Evolutionary conservation across 2,329 filamentous ascomycete species (phyloP).

Genomic region (Talaromyces sp.): DNA sequence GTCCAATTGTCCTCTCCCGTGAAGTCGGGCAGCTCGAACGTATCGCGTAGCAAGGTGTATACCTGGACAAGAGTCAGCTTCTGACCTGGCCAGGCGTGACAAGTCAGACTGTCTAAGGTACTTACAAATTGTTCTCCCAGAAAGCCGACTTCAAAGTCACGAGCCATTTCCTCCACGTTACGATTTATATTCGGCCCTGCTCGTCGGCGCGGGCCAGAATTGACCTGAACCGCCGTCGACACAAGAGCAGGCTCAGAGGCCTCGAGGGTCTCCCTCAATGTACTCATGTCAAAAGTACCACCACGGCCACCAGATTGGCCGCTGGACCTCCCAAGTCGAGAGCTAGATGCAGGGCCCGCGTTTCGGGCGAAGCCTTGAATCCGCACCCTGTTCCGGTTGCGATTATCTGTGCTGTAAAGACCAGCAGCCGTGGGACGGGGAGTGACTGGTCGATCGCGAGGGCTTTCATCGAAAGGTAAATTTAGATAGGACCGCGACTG

Average conservation of each 20-base stretch:
- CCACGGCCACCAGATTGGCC: neutral
- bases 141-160: slow-evolving; percentile 8
- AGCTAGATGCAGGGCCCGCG: neutral
- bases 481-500: neutral
- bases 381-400: neutral
- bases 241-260: neutral
- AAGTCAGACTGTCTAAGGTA: neutral
- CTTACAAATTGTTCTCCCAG: slow-evolving; percentile 9
- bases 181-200: neutral
- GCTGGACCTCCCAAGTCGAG: neutral
- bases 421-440: slow-evolving; percentile 1
- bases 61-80: slow-evolving; percentile 3
- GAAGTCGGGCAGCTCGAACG: slow-evolving; percentile 6
- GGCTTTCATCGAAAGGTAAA: neutral
- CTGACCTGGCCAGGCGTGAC: neutral
- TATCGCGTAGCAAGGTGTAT: slow-evolving; percentile 8
- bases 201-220: neutral
- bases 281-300: slow-evolving; percentile 1
- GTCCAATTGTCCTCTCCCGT: slow-evolving; percentile 9
- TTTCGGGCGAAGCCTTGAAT: slow-evolving; percentile 4
- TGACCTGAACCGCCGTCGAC: slow-evolving; percentile 1
- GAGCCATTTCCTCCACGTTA: neutral
- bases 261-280: neutral
- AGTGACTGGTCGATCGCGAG: slow-evolving; percentile 1
- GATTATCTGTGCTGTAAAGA: slow-evolving; percentile 4